A percentile compares a stretch with the other conserved stretches of the same genome.
Conservation (phyloP, 306 rosid species). For the Corylus americana region DNA sequence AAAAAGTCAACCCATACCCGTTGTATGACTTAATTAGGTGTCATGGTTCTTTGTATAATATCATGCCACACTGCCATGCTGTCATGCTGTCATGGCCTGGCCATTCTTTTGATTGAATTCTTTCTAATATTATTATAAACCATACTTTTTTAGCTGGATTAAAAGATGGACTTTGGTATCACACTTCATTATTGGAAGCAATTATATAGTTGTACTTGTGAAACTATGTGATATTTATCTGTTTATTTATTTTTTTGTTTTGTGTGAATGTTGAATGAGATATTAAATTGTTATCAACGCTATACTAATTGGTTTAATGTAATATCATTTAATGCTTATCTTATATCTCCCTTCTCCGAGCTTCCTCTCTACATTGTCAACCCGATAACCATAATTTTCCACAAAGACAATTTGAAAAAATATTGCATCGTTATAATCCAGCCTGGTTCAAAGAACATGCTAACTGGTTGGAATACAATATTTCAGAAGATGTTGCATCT, state of each 20-base stretch:
- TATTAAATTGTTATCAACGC: neutral
- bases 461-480: too few relatives aligned
- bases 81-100: neutral
- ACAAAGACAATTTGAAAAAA: too few relatives aligned
- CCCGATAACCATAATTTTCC: too few relatives aligned
- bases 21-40: neutral
- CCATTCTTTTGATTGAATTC: neutral
- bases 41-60: neutral
- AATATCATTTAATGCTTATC: neutral
- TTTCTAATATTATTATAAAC: neutral
- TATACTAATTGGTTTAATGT: neutral
- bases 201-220: too few relatives aligned
- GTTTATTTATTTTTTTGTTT: neutral
- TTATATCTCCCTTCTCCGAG: neutral
- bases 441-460: too few relatives aligned
- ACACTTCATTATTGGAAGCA: neutral
- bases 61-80: neutral
- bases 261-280: neutral
- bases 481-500: too few relatives aligned
- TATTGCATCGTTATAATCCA: too few relatives aligned
- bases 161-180: neutral
- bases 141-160: neutral
- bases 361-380: too few relatives aligned
- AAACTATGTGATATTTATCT: constrained; percentile 7
- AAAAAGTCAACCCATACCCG: neutral